Conservation (phyloP, 257 asterid species). For the Scutellaria galericulata region DNA sequence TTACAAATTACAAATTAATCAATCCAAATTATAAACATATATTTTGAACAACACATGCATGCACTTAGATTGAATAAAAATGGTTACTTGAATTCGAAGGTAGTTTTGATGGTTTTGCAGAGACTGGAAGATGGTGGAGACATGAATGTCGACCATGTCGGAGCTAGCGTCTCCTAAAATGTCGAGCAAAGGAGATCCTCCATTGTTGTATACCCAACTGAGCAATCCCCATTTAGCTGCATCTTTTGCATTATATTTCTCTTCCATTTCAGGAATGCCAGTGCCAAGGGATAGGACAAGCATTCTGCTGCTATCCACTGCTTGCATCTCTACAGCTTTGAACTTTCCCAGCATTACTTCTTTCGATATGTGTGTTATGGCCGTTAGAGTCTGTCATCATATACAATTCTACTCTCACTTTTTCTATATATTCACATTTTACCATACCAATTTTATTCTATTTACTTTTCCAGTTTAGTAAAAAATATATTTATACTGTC, state of each 20-base stretch:
- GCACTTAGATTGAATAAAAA: too few relatives aligned
- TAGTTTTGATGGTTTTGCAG: constrained; percentile 48
- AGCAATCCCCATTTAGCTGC: constrained; percentile 61
- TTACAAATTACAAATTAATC: background rate
- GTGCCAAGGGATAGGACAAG: constrained; percentile 61
- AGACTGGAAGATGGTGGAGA: constrained; percentile 62
- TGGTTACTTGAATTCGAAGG: constrained; percentile 71
- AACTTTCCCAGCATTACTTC: constrained; percentile 52
- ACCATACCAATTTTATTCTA: too few relatives aligned
- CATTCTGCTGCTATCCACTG: constrained; percentile 49
- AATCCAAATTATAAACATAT: too few relatives aligned
- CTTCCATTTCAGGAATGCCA: constrained; percentile 47
- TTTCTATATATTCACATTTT: too few relatives aligned
- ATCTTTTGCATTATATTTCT: constrained; percentile 47
- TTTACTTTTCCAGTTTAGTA: too few relatives aligned
- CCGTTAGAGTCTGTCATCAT: constrained; percentile 50
- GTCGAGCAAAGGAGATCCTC: constrained; percentile 52
- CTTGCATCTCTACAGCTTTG: constrained; percentile 42
- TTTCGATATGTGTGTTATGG: constrained; percentile 54
- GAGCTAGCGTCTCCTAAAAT: constrained; percentile 48
- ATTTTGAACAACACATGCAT: background rate
- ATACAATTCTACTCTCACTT: too few relatives aligned
- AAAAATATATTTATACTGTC: too few relatives aligned
- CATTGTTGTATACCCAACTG: constrained; percentile 54
- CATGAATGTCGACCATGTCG: constrained; percentile 68